phyloP scores from a whole-genome alignment of 2,329 filamentous ascomycete genomes.

The Dothideomycetes sp. region DNA sequence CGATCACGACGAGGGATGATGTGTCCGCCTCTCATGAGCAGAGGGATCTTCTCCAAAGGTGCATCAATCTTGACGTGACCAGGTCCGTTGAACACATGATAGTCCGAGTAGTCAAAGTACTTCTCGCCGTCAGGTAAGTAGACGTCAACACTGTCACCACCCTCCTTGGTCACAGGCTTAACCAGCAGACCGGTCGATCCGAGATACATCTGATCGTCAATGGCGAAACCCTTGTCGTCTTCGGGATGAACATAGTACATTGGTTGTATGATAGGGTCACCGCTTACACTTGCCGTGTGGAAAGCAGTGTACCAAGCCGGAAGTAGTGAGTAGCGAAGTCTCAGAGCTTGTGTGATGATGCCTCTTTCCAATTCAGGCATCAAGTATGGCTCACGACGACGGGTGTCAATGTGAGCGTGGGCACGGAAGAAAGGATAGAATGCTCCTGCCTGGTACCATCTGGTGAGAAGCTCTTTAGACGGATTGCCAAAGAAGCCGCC shows the following conservation, averaged over 20 bases:
- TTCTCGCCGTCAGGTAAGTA: constrained; percentile 82
- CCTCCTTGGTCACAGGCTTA: constrained; percentile 79
- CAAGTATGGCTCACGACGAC: constrained; percentile 87
- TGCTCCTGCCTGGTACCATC: constrained; percentile 94
- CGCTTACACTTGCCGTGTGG: constrained; percentile 73
- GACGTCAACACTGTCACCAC: constrained; percentile 61
- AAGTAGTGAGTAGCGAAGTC: constrained; percentile 79
- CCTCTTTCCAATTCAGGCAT: constrained; percentile 72
- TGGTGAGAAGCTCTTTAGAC: constrained; percentile 77
- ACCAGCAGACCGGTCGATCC: constrained; percentile 82
- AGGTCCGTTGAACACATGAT: constrained; percentile 62
- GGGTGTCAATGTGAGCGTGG: constrained; percentile 93
- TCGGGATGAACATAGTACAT: constrained; percentile 87
- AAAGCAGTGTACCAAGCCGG: constrained; percentile 97
- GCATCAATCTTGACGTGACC: constrained; percentile 66
- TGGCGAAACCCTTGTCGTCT: constrained; percentile 75
- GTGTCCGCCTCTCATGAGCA: constrained; percentile 89
- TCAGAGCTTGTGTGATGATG: constrained; percentile 80
- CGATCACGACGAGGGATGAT: constrained; percentile 84
- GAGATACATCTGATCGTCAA: constrained; percentile 91
- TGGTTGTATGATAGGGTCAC: constrained; percentile 78
- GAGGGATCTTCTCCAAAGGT: constrained; percentile 74
- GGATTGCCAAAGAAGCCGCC: constrained; percentile 98
- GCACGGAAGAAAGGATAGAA: constrained; percentile 98
- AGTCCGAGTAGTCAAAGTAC: constrained; percentile 95